Conservation (phyloP, 179 eudicot species). For the Drosera spatulata region DNA sequence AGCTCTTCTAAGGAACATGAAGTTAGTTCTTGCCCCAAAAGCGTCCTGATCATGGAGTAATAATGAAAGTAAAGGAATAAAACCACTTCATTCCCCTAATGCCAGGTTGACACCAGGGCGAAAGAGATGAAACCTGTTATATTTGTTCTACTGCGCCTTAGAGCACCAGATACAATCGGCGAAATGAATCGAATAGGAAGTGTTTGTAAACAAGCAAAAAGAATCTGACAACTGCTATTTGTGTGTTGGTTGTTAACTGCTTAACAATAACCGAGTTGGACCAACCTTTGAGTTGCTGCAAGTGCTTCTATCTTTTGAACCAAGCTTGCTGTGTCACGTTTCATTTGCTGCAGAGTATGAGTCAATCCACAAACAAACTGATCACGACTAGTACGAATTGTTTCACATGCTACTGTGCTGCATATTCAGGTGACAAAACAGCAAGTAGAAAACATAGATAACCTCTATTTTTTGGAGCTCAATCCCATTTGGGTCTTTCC, state of each 20-base stretch:
- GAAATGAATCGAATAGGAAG: too few species aligned
- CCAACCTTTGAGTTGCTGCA: conserved; percentile 29
- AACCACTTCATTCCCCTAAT: too few species aligned
- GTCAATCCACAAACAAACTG: too few species aligned
- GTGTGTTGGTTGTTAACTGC: too few species aligned
- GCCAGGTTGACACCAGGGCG: background rate
- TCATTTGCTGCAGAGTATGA: conserved; percentile 19
- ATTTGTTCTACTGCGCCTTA: too few species aligned
- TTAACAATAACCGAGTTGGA: too few species aligned
- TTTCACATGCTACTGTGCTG: too few species aligned
- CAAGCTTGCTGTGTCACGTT: conserved; percentile 25
- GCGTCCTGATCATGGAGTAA: conserved; percentile 17
- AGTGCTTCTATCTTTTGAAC: conserved; percentile 26
- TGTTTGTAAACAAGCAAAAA: too few species aligned
- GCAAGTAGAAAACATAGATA: background rate
- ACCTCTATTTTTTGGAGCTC: conserved; percentile 12
- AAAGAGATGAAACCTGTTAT: background rate
- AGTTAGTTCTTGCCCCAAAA: conserved; percentile 26
- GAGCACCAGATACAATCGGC: too few species aligned
- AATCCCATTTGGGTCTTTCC: conserved; percentile 2
- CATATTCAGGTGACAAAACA: too few species aligned
- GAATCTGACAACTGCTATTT: too few species aligned
- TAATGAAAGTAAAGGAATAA: background rate
- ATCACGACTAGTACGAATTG: too few species aligned
- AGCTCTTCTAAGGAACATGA: conserved; percentile 32